Base-by-base conservation (phyloP, 2,329 filamentous ascomycete genomes). In the Ascochyta viciae-villosae region DNA sequence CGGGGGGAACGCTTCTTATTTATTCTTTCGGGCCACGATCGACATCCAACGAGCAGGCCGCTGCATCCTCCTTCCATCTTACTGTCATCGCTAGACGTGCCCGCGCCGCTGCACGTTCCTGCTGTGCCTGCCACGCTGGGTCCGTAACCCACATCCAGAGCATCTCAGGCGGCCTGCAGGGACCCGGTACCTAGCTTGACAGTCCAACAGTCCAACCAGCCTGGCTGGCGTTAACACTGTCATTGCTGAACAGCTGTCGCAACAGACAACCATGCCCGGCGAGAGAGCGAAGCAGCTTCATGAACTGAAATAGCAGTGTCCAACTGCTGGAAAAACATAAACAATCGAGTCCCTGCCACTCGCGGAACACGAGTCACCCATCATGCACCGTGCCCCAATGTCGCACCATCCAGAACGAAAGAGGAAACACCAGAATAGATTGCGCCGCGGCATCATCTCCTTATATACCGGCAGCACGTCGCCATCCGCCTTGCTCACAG, bases 371-470 rank as follows among this genome's bases (percentile, higher is more conserved):
- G 58, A 62, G 50, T 62, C 69, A 60, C 61, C 56, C 64, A 54
- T 63, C 58, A 60, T 51, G 57, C 52, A 56, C 60, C 50, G 57
- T 50, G 57, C 57, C 53, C 49, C 45, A 45, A n/a, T 67, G 72
- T 73, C 68, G 67, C 71, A 74, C 72, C 72, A 74, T 72, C 58
- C 60, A 59, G 54, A 54, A 48, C 61, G 44, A 54, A 59, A 60
- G 49, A 58, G 56, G 59, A 58, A 64, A 52, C 60, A 64, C 59
- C 61, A 58, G 52, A 60, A 64, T 54, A 55, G 55, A 58, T 61
- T 52, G 49, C 34, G 48, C 49, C 54, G 58, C 60, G 56, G 57
- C 54, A 57, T 52, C 50, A 39, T 55, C 52, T 58, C 59, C 58
- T 61, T 65, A 57, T 65, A 60, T 61, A 56, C 56, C n/a, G 31